Conservation (phyloP, 768 basidiomycete genomes). For the Mycena kentingensis region DNA sequence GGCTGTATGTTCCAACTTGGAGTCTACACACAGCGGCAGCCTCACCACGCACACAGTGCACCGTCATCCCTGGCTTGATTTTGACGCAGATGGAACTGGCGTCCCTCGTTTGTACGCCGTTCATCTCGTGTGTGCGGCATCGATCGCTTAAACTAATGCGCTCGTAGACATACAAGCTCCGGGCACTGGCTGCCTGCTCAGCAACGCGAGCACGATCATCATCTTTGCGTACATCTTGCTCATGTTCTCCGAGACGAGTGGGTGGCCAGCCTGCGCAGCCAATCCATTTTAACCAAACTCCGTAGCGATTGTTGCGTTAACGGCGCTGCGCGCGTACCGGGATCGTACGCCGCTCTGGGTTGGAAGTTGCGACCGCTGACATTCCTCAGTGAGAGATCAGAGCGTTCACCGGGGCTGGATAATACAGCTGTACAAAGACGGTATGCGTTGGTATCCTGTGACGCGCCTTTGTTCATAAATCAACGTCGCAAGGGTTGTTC, state of each 20-base stretch:
- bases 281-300: background rate
- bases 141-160: background rate
- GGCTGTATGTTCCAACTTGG: constrained; percentile 19
- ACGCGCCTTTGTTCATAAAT: background rate
- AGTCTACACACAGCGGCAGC: background rate
- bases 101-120: constrained; percentile 36
- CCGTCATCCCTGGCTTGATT: constrained; percentile 34
- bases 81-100: constrained; percentile 36
- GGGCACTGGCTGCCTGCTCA: constrained; percentile 35
- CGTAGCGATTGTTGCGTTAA: constrained; percentile 42
- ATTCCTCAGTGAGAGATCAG: background rate
- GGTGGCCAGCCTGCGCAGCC: background rate
- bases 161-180: constrained; percentile 23
- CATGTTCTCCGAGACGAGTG: constrained; percentile 43
- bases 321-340: constrained; percentile 38
- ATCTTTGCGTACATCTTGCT: constrained; percentile 41
- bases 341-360: constrained; percentile 30
- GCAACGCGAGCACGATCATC: constrained; percentile 38
- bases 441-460: constrained; percentile 27
- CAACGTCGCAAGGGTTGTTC: constrained; percentile 33
- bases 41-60: constrained; percentile 13
- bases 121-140: background rate
- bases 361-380: background rate
- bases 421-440: constrained; percentile 41
- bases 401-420: constrained; percentile 32